These are phyloP conservation scores for Lactarius hengduanensis DNA, from an alignment of 768 basidiomycete species.

Conservation along the genomic window DNA sequence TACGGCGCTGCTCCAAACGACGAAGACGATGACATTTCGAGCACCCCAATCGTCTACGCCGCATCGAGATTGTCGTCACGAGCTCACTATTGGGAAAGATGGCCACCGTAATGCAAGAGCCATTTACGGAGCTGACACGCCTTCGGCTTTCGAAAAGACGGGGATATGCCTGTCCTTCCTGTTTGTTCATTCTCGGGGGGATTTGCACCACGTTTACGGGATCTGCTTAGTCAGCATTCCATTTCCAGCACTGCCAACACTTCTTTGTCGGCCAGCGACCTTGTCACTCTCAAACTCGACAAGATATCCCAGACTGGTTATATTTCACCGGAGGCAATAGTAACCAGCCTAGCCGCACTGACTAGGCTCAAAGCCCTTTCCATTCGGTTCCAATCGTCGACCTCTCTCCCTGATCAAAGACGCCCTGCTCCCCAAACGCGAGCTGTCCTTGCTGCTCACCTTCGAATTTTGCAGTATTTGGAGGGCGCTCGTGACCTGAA, in stretches of 20 bases:
- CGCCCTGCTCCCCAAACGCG: too few relatives aligned
- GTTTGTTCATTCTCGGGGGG: neutral
- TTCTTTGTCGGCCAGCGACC: neutral
- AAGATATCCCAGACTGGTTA: neutral
- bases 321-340: neutral
- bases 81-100: conserved; percentile 1
- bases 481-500: neutral
- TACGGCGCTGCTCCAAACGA: neutral
- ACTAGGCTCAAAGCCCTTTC: neutral
- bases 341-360: neutral
- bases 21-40: neutral
- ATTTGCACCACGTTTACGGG: neutral
- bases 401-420: neutral
- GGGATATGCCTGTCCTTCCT: neutral
- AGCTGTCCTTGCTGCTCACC: too few relatives aligned
- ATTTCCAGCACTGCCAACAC: neutral
- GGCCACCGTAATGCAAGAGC: neutral
- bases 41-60: neutral
- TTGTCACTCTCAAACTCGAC: neutral
- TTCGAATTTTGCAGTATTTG: neutral
- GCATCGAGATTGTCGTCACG: neutral
- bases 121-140: neutral
- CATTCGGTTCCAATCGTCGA: neutral
- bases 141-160: neutral
- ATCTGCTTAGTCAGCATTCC: neutral